These are phyloP conservation scores for Solanum habrochaites DNA, from an alignment of 257 asterid genomes.

Conservation along the genomic window DNA sequence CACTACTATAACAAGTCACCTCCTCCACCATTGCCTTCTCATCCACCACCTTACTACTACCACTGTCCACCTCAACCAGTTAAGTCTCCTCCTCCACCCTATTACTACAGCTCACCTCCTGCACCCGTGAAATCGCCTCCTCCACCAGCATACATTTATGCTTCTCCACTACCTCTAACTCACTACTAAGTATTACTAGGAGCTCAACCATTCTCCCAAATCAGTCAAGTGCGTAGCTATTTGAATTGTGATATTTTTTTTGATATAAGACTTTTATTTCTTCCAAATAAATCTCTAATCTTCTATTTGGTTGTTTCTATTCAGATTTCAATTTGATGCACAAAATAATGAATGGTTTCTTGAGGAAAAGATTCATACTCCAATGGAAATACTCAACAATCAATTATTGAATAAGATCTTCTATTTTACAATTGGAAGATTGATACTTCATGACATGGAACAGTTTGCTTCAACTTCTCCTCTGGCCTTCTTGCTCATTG, in stretches of 20 bases:
- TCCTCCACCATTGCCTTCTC: not conserved
- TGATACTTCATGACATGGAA: not conserved
- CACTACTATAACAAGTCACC: not conserved
- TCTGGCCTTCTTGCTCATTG: not conserved
- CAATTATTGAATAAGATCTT: not conserved
- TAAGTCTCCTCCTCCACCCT: not conserved
- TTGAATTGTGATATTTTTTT: not conserved
- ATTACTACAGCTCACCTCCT: not conserved
- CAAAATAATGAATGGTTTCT: not conserved
- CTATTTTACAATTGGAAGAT: not conserved
- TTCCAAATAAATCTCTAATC: not conserved
- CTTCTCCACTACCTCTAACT: not conserved
- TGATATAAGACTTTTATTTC: too few species aligned
- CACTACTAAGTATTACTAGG: not conserved
- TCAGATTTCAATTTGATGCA: not conserved
- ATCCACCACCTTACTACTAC: not conserved
- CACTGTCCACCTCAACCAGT: not conserved
- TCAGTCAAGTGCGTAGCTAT: not conserved
- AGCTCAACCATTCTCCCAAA: not conserved
- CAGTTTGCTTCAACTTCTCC: slow-evolving; percentile 4
- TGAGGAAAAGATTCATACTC: not conserved
- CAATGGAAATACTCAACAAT: not conserved
- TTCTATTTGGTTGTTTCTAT: not conserved
- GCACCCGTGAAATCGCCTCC: not conserved
- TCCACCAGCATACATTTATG: not conserved